Evolutionary conservation across 805 yeast species (phyloP), one percentile per base, ranked within the genome.

Genomic region (Komagataella ulmi): DNA sequence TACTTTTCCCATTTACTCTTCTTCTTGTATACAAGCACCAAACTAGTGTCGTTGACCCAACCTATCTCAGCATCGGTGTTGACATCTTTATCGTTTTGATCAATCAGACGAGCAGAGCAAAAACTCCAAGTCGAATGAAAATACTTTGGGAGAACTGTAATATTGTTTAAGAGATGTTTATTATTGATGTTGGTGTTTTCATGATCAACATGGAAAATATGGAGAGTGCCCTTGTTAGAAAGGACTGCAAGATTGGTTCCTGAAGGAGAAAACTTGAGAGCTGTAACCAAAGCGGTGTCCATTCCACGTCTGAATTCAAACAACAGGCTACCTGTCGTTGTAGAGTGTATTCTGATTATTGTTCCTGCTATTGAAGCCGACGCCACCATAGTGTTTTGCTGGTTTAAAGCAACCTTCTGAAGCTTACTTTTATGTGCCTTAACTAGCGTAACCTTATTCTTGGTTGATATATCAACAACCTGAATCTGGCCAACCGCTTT

Each of bases 301-400:
- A 90, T 63, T 0, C 99, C 99, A 50, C 99, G 73, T 58, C 98
- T 73, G 60, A 90, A 90, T 63, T 88, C 97, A 60, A 76, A 83
- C n/a, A 88, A 59, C 50, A 88, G 68, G 1, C 84, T 74, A 24
- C 95, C 84, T 40, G 77, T 80, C 50, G 73, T 71, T 1, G 88
- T 77, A 4, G 88, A 81, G 61, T 83, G 88, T 2, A 88, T 72
- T 50, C 96, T 67, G 17, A 88, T 79, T 7, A 88, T 73, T 0
- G 96, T 89, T 0, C 97, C 97, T 1, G 84, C 79, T 50, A 80
- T 86, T 10, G 89, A 81, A 0, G 95, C 95, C 17, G 88, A 79
- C 1, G 96, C 96, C 6, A 88, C 67, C 72, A 83, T 69, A 1
- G 80, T 71, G 0, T 88, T 95, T 8, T 79, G 65, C 48, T 78